A percentile compares a stretch with the other conserved stretches of the same genome.
Evolutionary conservation across 352 stramenopile species (phyloP).

Genomic region (Elongisporangium senticosum): DNA sequence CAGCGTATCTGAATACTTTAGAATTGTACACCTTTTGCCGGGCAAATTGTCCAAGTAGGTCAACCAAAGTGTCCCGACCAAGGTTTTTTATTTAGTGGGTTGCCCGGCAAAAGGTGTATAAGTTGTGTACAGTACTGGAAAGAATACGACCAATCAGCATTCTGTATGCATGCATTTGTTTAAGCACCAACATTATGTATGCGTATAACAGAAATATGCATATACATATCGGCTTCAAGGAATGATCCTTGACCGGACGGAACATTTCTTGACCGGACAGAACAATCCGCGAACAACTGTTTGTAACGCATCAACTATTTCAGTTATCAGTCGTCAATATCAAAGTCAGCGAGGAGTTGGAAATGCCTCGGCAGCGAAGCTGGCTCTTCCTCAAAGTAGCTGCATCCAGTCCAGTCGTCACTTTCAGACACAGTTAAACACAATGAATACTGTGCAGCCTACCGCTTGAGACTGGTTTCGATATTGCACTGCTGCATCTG

Average conservation of each 20-base stretch:
- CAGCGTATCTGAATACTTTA: no score
- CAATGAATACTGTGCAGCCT: slow-evolving; percentile 15
- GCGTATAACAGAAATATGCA: neutral
- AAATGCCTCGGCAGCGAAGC: slow-evolving; percentile 32
- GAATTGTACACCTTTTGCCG: no score
- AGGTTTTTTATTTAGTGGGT: no score
- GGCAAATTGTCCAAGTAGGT: no score
- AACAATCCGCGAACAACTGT: neutral
- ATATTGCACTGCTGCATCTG: slow-evolving; percentile 15
- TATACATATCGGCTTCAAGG: neutral
- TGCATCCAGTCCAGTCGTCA: slow-evolving; percentile 3
- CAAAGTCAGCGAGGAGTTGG: slow-evolving; percentile 32
- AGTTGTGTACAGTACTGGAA: no score
- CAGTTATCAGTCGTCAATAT: slow-evolving; percentile 14
- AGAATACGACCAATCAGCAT: neutral
- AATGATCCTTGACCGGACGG: neutral
- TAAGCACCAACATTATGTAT: neutral
- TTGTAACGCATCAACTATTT: slow-evolving; percentile 1
- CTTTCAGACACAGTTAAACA: slow-evolving; percentile 30
- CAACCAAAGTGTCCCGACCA: no score
- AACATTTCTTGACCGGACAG: neutral
- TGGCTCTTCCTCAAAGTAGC: slow-evolving; percentile 31
- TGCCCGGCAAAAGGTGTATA: no score
- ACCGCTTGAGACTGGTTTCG: neutral
- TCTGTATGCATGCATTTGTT: neutral